These are phyloP conservation scores for Exobasidium rhododendri DNA, from an alignment of 1,284 basidiomycete genomes.

Conservation along the genomic window DNA sequence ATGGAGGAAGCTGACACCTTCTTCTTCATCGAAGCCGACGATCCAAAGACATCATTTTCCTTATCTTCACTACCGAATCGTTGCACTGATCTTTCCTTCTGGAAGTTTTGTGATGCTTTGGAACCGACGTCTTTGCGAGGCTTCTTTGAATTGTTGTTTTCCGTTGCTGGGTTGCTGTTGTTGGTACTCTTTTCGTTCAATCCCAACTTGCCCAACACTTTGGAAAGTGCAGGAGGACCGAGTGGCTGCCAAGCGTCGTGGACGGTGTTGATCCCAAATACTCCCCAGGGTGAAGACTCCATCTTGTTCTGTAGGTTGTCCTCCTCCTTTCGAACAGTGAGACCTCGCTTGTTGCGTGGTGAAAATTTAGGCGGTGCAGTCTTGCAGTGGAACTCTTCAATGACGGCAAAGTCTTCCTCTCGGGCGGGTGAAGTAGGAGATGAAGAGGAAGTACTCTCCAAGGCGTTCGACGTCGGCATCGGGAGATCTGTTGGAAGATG, in stretches of 20 bases:
- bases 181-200: neutral
- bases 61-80: conserved; percentile 3
- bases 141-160: neutral
- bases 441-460: neutral
- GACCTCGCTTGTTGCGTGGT: neutral
- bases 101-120: neutral
- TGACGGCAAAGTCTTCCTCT: neutral
- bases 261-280: neutral
- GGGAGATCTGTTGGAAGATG: neutral
- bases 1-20: neutral
- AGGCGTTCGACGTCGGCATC: neutral
- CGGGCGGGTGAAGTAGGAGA: conserved; percentile 4
- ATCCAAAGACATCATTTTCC: conserved; percentile 11
- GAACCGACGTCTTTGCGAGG: neutral
- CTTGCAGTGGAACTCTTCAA: neutral
- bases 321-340: neutral
- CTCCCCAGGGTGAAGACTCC: conserved; percentile 10
- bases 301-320: neutral
- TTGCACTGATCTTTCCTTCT: neutral
- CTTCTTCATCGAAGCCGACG: neutral
- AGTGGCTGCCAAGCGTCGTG: conserved; percentile 8
- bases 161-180: neutral
- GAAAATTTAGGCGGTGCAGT: neutral
- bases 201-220: conserved; percentile 1
- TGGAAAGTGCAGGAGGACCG: conserved; percentile 1